phyloP scores from a whole-genome alignment of 2,329 filamentous ascomycete genomes.

The Acrodontium crateriforme region DNA sequence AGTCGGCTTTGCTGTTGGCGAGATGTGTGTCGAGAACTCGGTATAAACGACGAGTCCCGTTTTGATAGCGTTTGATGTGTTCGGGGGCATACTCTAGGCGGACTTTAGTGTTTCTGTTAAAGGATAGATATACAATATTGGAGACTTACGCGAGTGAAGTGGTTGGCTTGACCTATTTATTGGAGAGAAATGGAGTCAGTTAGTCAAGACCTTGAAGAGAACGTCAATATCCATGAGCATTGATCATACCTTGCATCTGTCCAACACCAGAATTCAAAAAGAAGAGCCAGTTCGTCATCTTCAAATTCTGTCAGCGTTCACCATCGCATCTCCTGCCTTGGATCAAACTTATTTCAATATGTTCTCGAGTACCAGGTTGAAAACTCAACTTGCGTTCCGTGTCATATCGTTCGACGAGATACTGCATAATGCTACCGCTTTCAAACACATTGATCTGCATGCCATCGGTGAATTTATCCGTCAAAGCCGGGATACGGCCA shows the following conservation, averaged over 20 bases:
- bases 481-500: slow-evolving; percentile 77
- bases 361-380: slow-evolving; percentile 56
- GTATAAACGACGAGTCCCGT: slow-evolving; percentile 74
- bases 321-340: no score
- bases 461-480: slow-evolving; percentile 63
- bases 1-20: slow-evolving; percentile 33
- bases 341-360: slow-evolving; percentile 42
- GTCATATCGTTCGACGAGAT: slow-evolving; percentile 67
- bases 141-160: slow-evolving; percentile 49
- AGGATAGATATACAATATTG: no score
- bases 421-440: slow-evolving; percentile 70
- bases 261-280: slow-evolving; percentile 55
- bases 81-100: slow-evolving; percentile 54
- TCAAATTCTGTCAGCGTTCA: no score
- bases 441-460: slow-evolving; percentile 66
- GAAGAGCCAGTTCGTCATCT: slow-evolving; percentile 62
- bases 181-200: no score
- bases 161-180: slow-evolving; percentile 68
- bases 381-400: slow-evolving; percentile 71
- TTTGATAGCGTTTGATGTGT: slow-evolving; percentile 65
- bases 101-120: no score
- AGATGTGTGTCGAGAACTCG: slow-evolving; percentile 63
- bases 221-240: background rate
- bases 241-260: slow-evolving; percentile 18
- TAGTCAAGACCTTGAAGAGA: slow-evolving; percentile 44